phyloP scores from a whole-genome alignment of 73 alveolate species.

The Paramecium octaurelia region DNA sequence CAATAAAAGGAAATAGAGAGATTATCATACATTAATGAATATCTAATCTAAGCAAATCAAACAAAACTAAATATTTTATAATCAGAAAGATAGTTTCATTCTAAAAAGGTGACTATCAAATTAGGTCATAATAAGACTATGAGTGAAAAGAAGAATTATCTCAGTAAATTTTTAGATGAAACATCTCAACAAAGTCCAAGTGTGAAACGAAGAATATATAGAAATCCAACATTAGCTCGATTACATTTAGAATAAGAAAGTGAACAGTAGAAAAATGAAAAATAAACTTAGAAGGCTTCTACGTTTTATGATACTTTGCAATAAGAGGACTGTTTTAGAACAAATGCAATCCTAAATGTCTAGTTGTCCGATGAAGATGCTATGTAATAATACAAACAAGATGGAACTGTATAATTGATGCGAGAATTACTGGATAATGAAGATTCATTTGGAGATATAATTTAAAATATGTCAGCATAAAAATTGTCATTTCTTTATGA shows the following conservation, averaged over 20 bases:
- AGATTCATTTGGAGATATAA: constrained; percentile 7
- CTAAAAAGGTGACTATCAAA: background rate
- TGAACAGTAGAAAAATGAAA: background rate
- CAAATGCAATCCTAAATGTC: constrained; percentile 6
- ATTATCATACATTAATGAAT: background rate
- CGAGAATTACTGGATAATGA: background rate
- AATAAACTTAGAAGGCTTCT: background rate
- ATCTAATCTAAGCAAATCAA: background rate
- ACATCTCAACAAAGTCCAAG: background rate
- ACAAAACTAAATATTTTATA: background rate
- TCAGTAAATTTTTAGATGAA: background rate
- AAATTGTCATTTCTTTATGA: constrained; percentile 32
- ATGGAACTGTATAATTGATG: background rate
- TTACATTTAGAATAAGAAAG: background rate
- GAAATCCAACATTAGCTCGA: constrained; percentile 37
- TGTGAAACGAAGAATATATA: background rate
- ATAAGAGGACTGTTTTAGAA: constrained; percentile 24
- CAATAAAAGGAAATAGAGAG: background rate
- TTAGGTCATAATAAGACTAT: background rate
- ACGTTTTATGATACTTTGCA: background rate
- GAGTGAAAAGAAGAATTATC: background rate
- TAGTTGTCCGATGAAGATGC: constrained; percentile 12
- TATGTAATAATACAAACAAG: background rate
- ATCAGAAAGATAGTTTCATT: background rate
- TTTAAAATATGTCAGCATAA: background rate